Base-by-base conservation (phyloP, 1,139 yeast genomes). In the Geotrichum fermentans region DNA sequence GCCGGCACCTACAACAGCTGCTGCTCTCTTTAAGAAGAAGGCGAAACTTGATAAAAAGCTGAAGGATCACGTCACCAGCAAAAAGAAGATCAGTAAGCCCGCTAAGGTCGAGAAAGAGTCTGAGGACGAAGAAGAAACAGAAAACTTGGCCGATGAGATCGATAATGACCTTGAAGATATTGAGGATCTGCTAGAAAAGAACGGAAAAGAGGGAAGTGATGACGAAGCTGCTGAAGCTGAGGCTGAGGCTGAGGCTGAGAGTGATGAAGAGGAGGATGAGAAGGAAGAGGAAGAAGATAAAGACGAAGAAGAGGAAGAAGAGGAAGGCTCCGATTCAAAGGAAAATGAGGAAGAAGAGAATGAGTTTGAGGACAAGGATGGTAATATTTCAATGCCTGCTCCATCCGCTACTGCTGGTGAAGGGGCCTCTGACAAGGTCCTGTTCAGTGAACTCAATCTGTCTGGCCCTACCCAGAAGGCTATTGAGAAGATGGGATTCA, bases 381-480 rank as follows among this genome's bases (percentile, higher is more conserved):
- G 52, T 21, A 51, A 56, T 29, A 64, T 64, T 37, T 46, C 52
- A 8, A 54, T 44, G 24, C 55, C 70, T 40, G 61, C 62, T 49
- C 54, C 55, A 28, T 48, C 53, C 26, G 57, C 58, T 13, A 42
- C 54, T 34, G 37, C 29, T 7, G 33, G 46, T 8, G 43, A 36
- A 13, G 48, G 45, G 10, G 24, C 45, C 14, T 40, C 51, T 57
- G 63, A 55, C 47, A 58, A 56, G 22, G 53, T 51, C 24, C 51
- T 52, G 26, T 81, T 81, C 55, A 65, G 73, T 2, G 82, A 78
- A 39, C 78, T 90, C 53, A 78, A 77, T n/a, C 75, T 90, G 39
- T 86, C 96, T 4, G 83, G 75, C 51, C 92, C 88, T 49, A 89
- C 97, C 3, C 64, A 81, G 63, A 79, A 80, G 62, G 94, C 96